Evolutionary conservation across 805 yeast species (phyloP).

Genomic region (Saccharomycopsis malanga): DNA sequence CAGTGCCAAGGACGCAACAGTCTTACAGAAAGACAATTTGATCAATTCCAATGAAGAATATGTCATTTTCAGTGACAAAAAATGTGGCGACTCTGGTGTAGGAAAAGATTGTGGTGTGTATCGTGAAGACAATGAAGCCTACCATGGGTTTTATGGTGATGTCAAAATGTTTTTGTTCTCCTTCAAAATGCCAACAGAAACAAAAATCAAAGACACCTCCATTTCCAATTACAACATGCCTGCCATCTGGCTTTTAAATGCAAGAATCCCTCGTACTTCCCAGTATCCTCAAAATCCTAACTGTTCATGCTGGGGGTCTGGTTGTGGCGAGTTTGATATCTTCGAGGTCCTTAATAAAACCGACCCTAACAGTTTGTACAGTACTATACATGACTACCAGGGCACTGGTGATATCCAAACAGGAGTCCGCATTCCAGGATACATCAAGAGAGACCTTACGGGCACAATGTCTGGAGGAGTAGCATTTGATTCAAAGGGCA

Average conservation of each 20-base stretch:
- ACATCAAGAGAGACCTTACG: constrained; percentile 45
- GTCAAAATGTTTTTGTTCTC: constrained; percentile 85
- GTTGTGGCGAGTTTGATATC: constrained; percentile 97
- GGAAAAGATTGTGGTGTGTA: constrained; percentile 70
- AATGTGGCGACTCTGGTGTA: constrained; percentile 39
- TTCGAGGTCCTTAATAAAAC: constrained; percentile 67
- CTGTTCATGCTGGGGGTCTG: constrained; percentile 95
- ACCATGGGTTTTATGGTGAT: constrained; percentile 85
- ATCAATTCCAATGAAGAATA: constrained; percentile 69
- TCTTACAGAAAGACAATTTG: constrained; percentile 41
- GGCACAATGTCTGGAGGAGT: constrained; percentile 65
- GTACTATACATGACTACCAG: constrained; percentile 73
- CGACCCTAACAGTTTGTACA: constrained; percentile 61
- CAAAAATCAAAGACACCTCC: constrained; percentile 30
- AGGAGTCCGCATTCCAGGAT: constrained; percentile 54
- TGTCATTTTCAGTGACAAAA: constrained; percentile 68
- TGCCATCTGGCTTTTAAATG: constrained; percentile 93
- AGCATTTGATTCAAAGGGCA: constrained; percentile 54
- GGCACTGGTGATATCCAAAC: constrained; percentile 55
- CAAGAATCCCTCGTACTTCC: constrained; percentile 91
- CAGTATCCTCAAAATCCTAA: constrained; percentile 76
- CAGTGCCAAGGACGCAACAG: constrained; percentile 38
- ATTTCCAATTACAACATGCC: constrained; percentile 84
- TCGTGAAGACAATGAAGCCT: constrained; percentile 83
- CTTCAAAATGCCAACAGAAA: constrained; percentile 79